Evolutionary conservation across 2,329 filamentous ascomycete genomes (phyloP), one percentile per base, ranked within the genome.

Genomic region (Ascosphaera aggregata): DNA sequence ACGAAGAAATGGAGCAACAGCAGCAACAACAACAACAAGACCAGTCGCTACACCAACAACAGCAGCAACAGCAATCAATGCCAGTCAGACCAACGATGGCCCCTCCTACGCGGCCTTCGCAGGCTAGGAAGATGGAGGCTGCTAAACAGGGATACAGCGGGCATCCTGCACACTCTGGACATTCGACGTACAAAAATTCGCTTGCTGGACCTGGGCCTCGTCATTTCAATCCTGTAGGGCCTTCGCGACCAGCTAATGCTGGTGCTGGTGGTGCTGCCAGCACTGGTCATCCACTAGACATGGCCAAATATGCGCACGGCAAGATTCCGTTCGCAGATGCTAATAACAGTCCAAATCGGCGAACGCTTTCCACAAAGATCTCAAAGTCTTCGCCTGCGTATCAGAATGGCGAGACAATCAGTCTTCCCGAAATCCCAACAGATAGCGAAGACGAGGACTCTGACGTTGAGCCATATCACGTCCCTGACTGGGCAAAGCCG

Each of bases 391-490:
- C 84, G 1, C 84, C 84, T 1, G 73, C 80, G 39, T 92, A 91
- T 59, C 79, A 77, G 43, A 86, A 82, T 48, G 82, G 85, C 43
- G 89, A 98, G 42, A 71, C 70, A 39, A 94, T 98, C 49, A 78
- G 89, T 47, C 71, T 98, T 2, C 86, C 89, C 0, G 89, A 98
- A 48, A 95, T 98, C 48, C 74, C 84, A 45, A 95, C 89, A 1
- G 91, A 98, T 53, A 84, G 82, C 20, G 85, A 93, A 49, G 81
- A 92, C 42, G 79, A 86, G 37, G 79, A 86, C 43, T 71, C 67
- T 4, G 71, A 77, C 32, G 57, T 60, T 2, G 64, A 69, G 34
- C 63, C 64, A 37, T 73, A 80, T 50, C 63, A 60, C 40, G 70
- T 81, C 13, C 80, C 82, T 2, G 71, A 73, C 5, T 98, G 89